Evolutionary conservation across 202 grass and related monocot genomes (phyloP), one percentile per base, ranked within the genome.

Genomic region (Cymbopogon flexuosus): DNA sequence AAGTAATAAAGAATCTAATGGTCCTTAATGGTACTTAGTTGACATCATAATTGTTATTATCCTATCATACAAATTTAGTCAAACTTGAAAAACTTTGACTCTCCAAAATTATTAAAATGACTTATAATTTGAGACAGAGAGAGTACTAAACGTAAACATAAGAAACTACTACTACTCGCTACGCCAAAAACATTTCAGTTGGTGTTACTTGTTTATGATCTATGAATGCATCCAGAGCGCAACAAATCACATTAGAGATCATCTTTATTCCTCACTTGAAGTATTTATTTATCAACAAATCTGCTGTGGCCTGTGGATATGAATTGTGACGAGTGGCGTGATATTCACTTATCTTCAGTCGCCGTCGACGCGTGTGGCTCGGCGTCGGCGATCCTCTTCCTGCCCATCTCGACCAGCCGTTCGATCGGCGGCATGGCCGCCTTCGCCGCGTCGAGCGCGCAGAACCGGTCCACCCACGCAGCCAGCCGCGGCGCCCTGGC

Each of bases 391-490:
- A 49, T 39, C 61, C 68, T 79, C 75, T 69, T 84, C 68, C 31
- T 83, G 7, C 69, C 67, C 60, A 23, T 41, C 58, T 81, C 82
- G 4, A 85, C 4, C 4, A 85, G 35, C 3, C 60, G 81, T 3
- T 83, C 79, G 16, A 36, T 12, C 14, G 80, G 27, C 2, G 83
- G 83, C 61, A 80, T 86, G 19, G 63, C 34, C 1, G 58, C 64
- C 73, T 76, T 84, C n/a, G 81, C 83, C 4, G 13, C 75, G 18
- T 81, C 57, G 3, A 57, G 42, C 16, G 42, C 47, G 56, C 71
- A 47, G 67, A 89, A 92, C 37, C 74, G 36, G 22, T 92, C 79
- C 13, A 29, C 79, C 86, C 70, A 89, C 19, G 70, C 63, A 37
- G 43, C 80, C 36, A 92, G 47, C 29, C 59, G 56, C 8, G 90